Evolutionary conservation across 257 asterid species (phyloP), one percentile per base, ranked within the genome.

Genomic region (Nicotiana undulata): DNA sequence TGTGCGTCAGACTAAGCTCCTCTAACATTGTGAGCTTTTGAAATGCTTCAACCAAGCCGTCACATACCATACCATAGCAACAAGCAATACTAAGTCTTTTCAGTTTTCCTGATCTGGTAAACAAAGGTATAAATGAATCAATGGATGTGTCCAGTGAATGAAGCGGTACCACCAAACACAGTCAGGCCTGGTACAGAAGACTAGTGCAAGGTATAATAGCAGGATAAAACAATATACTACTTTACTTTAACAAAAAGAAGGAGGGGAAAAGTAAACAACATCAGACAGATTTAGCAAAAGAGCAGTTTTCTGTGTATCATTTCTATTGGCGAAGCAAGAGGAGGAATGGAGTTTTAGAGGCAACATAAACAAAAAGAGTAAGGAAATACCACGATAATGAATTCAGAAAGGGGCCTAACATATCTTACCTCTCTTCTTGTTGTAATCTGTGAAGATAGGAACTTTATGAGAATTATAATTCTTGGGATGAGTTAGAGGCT

Each of bases 1-100:
- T 80, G 85, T 74, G 84, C 59, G 80, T 59, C 31, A 87, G 32
- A 76, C 81, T 82, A 17, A 87, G 53, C 81, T 89, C 92, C 85
- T 89, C 89, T 24, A 18, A 37, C 26, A 31, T 8, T 15, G 81
- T 77, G 5, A 82, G 1, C 4, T 4, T 63, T 55, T 52, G 67
- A 63, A 76, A 28, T 63, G 20, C 77, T 82, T 63, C 16, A 65
- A 65, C 13, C 51, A 65, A 65, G 51, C 51, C 11, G 2, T 65
- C 26, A 65, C 26, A 31, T 65, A 8, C 75, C 26, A 16, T 31
- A 29, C 18, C 20, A 16, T 65, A 31, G 75, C 75, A 65, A 31
- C 15, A 65, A 10, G 75, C 75, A 31, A 17, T 65, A 7, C 75
- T 17, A 55, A 55, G 61, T 22, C 24, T 55, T 9, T 18, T 55